phyloP scores from a whole-genome alignment of 1,139 yeast genomes.

The Candida frijolesensis region DNA sequence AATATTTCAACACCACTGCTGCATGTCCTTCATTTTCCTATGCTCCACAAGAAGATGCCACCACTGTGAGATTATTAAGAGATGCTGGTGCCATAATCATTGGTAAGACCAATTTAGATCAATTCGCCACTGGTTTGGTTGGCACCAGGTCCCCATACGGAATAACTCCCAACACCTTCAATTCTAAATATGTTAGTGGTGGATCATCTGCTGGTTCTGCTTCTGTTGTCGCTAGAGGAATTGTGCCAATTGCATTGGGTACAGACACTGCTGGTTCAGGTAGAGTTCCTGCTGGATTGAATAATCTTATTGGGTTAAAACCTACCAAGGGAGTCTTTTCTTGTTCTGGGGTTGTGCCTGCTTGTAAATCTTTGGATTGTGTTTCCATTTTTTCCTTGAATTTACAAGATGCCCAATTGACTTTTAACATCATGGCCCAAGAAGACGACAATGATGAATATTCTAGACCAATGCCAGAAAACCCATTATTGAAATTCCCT shows the following conservation, averaged over 20 bases:
- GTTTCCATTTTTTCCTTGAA: slow-evolving; percentile 82
- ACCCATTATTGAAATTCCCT: slow-evolving; percentile 63
- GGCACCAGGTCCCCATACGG: slow-evolving; percentile 97
- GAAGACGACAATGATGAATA: slow-evolving; percentile 80
- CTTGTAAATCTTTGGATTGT: slow-evolving; percentile 92
- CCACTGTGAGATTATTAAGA: slow-evolving; percentile 68
- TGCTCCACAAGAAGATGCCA: slow-evolving; percentile 68
- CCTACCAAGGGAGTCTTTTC: slow-evolving; percentile 90
- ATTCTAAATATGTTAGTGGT: slow-evolving; percentile 79
- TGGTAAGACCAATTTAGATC: slow-evolving; percentile 93
- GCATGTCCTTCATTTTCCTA: slow-evolving; percentile 88
- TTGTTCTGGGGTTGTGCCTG: slow-evolving; percentile 92
- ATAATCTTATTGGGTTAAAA: slow-evolving; percentile 87
- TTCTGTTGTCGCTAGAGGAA: slow-evolving; percentile 82
- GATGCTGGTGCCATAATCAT: slow-evolving; percentile 86
- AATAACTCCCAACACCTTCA: slow-evolving; percentile 75
- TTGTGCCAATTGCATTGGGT: slow-evolving; percentile 86
- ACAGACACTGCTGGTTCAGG: slow-evolving; percentile 99
- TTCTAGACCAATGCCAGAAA: slow-evolving; percentile 71
- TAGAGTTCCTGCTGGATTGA: slow-evolving; percentile 95
- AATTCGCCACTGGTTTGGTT: slow-evolving; percentile 95
- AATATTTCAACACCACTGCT: slow-evolving; percentile 83
- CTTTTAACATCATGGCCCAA: slow-evolving; percentile 69
- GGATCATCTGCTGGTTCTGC: slow-evolving; percentile 98
- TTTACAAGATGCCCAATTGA: slow-evolving; percentile 78